phyloP scores from a whole-genome alignment of 495 filamentous ascomycete genomes.

The Aspergillus wentii region DNA sequence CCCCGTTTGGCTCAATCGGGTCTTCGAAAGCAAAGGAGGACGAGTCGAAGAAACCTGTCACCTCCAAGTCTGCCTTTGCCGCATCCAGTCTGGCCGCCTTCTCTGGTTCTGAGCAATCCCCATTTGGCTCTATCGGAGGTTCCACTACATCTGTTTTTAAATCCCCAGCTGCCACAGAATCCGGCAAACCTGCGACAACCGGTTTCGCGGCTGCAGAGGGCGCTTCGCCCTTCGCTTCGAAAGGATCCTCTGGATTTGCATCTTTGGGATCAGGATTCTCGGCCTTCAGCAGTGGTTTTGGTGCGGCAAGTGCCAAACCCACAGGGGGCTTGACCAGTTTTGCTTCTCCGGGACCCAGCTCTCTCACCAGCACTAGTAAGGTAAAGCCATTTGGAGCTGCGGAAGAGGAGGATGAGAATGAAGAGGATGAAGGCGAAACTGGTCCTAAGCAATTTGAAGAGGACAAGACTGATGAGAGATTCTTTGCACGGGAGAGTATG shows the following conservation, averaged over 20 bases:
- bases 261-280: conserved; percentile 38
- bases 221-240: conserved; percentile 21
- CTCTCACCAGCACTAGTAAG: conserved; percentile 52
- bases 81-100: conserved; percentile 48
- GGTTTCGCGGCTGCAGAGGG: conserved; percentile 30
- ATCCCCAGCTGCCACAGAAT: conserved; percentile 10
- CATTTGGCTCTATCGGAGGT: conserved; percentile 48
- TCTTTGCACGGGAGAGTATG: conserved; percentile 64
- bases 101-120: conserved; percentile 48
- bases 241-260: conserved; percentile 28
- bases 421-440: conserved; percentile 37
- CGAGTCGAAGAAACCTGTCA: conserved; percentile 15
- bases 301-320: conserved; percentile 39
- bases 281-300: conserved; percentile 51
- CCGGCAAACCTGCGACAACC: conserved; percentile 14
- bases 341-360: conserved; percentile 54
- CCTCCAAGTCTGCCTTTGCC: conserved; percentile 50
- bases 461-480: conserved; percentile 59
- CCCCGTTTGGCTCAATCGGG: conserved; percentile 44
- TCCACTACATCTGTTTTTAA: conserved; percentile 39
- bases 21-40: conserved; percentile 16
- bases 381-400: conserved; percentile 69
- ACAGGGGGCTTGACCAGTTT: conserved; percentile 60
- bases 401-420: conserved; percentile 47
- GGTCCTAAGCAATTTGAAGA: conserved; percentile 47